Evolutionary conservation across 2,329 filamentous ascomycete species (phyloP), one percentile per base, ranked within the genome.

Genomic region (Calonectria pseudoturangicola): DNA sequence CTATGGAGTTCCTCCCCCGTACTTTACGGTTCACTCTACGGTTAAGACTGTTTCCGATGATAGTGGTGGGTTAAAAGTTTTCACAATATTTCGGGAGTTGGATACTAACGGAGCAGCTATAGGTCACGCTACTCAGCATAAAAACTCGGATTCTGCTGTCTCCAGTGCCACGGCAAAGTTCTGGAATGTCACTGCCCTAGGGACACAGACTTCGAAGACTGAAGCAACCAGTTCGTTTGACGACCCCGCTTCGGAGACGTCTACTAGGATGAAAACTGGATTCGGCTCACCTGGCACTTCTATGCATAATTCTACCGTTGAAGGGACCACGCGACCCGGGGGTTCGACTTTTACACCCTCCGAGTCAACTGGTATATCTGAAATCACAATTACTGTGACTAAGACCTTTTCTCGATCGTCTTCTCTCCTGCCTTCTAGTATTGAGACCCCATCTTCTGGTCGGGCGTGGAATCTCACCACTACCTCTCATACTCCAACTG

Each of bases 1-100:
- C 25, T 78, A 79, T 58, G 72, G 73, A 3, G 66, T 68, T 12
- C 79, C 79, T 27, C 79, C 78, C 25, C 78, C 76, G 15, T 80
- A 81, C 36, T 76, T 79, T 56, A 76, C 78, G 4, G 47, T 18
- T 27, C 62, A 67, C 4, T 48, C 74, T 58, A 30, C 25, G 27
- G 13, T 66, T 28, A 62, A 66, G 3, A 71, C 68, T 18, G 33
- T 68, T 6, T 43, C 68, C 7, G 33, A 36, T 36, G 62, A 41
- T 4, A 68, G 68, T 13, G 54, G 79, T 79, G n/a, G 76, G 77
- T 67, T 47, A 12, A 15, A 21, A 8, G 13, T 12, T 0, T 18
- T 25, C 12, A 2, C 18, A 10, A 4, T 4, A 15, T 3, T 15
- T 25, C 16, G 28, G 27, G 2, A 13, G 39, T 3, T 18, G 4